A percentile compares a stretch with the other conserved stretches of the same genome.
Conservation (phyloP, 148 eudicot species). For the Fagopyrum esculentum region DNA sequence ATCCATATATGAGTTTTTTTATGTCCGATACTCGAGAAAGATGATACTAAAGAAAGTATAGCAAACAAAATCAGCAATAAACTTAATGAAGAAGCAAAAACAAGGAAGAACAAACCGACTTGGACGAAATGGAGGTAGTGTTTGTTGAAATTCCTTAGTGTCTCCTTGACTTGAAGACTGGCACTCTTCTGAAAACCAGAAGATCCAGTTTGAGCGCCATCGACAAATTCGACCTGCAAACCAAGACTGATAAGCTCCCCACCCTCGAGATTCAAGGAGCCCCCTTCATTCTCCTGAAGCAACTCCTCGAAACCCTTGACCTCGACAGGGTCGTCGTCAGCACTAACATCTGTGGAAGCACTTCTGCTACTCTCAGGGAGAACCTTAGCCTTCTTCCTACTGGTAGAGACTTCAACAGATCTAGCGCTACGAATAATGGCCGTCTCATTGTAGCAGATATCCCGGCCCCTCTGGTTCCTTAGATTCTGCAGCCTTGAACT, state of each 20-base stretch:
- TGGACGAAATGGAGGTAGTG: conserved; percentile 68
- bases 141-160: conserved; percentile 50
- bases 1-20: too few relatives aligned
- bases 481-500: conserved; percentile 33
- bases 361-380: conserved; percentile 7
- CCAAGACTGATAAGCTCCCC: conserved; percentile 23
- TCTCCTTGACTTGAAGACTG: conserved; percentile 41
- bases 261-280: conserved; percentile 7
- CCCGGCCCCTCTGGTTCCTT: conserved; percentile 12
- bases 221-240: conserved; percentile 15
- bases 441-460: conserved; percentile 21
- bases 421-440: background rate
- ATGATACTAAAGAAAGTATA: too few relatives aligned
- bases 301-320: conserved; percentile 14
- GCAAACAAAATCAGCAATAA: too few relatives aligned
- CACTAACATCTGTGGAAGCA: background rate
- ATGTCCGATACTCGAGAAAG: too few relatives aligned
- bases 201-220: conserved; percentile 13
- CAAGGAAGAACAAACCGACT: conserved; percentile 23
- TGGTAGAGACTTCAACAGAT: background rate
- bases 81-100: background rate
- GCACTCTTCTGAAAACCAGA: conserved; percentile 29
- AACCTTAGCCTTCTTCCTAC: conserved; percentile 14
- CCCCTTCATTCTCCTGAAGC: background rate
- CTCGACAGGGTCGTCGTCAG: background rate